A percentile compares a stretch with the other conserved stretches of the same genome.
These are phyloP conservation scores for Arthrobotrys musiformis DNA, from an alignment of 2,329 filamentous ascomycete species.

Conservation along the genomic window DNA sequence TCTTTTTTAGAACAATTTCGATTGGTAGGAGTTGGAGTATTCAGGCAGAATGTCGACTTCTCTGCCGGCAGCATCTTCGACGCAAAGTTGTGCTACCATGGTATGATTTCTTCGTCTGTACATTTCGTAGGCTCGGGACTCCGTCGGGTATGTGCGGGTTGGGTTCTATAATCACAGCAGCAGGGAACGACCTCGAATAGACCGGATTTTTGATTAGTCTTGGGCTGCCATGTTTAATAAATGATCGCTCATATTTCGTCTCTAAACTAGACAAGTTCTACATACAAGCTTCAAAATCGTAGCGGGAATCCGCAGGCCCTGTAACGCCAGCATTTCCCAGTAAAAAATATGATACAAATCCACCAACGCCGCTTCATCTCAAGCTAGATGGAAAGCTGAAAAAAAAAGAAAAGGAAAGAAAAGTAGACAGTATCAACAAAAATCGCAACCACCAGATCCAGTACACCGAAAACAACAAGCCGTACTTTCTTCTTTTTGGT, in stretches of 20 bases:
- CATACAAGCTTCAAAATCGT: not conserved
- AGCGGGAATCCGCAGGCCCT: not conserved
- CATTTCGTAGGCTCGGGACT: not conserved
- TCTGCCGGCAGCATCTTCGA: not conserved
- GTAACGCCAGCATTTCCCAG: not conserved
- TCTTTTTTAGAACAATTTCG: not conserved
- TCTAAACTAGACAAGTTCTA: not conserved
- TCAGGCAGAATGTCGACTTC: not conserved
- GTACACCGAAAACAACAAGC: not conserved
- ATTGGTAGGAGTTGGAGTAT: not conserved
- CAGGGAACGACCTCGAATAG: not conserved
- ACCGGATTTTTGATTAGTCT: not conserved
- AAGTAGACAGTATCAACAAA: not conserved
- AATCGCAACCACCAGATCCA: not conserved
- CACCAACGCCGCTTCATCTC: slow-evolving; percentile 2
- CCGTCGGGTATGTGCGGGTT: not conserved
- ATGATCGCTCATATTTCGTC: not conserved
- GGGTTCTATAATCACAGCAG: not conserved
- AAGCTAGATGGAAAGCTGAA: not conserved
- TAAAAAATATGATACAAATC: not conserved
- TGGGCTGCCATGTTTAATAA: too few species aligned
- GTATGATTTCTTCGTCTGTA: not conserved
- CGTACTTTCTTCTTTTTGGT: not conserved
- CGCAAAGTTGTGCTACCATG: not conserved
- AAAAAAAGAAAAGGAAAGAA: too few species aligned